These are phyloP conservation scores for Pseudonitzschia multiseries DNA, from an alignment of 108 stramenopile species.

Conservation along the genomic window DNA sequence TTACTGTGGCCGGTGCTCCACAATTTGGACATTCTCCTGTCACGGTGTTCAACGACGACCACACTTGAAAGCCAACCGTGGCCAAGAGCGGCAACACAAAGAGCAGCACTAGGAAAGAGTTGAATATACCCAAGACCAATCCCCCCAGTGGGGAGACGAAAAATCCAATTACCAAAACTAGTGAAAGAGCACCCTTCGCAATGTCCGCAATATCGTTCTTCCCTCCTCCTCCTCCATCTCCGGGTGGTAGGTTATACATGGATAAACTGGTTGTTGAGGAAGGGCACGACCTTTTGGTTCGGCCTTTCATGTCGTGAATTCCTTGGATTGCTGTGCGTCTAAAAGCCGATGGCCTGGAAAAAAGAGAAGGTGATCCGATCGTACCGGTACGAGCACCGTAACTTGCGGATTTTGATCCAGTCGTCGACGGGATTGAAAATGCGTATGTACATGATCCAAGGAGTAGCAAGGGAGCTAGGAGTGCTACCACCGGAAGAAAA, in stretches of 20 bases:
- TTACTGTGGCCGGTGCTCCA: conserved; percentile 45
- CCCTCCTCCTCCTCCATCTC: conserved; percentile 7
- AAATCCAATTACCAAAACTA: conserved; percentile 43
- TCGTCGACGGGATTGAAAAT: neutral
- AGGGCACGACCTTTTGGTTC: neutral
- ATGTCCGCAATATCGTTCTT: conserved; percentile 30
- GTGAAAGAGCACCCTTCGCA: conserved; percentile 21
- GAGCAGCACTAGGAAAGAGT: conserved; percentile 60
- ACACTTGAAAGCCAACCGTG: conserved; percentile 56
- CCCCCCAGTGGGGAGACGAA: conserved; percentile 73
- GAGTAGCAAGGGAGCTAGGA: conserved; percentile 5
- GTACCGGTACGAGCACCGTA: neutral
- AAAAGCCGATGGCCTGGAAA: neutral
- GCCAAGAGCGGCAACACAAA: conserved; percentile 56
- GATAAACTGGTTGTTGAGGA: conserved; percentile 12
- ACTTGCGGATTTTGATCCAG: neutral
- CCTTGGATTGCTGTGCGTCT: neutral
- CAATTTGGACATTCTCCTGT: conserved; percentile 70
- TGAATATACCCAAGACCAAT: conserved; percentile 67
- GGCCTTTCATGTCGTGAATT: neutral
- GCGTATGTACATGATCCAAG: neutral
- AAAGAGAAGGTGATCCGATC: neutral
- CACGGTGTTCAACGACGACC: conserved; percentile 65
- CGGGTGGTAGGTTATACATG: conserved; percentile 46
- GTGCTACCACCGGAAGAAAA: neutral